Conservation (phyloP, 2,329 filamentous ascomycete genomes). For the Fusarium luffae region DNA sequence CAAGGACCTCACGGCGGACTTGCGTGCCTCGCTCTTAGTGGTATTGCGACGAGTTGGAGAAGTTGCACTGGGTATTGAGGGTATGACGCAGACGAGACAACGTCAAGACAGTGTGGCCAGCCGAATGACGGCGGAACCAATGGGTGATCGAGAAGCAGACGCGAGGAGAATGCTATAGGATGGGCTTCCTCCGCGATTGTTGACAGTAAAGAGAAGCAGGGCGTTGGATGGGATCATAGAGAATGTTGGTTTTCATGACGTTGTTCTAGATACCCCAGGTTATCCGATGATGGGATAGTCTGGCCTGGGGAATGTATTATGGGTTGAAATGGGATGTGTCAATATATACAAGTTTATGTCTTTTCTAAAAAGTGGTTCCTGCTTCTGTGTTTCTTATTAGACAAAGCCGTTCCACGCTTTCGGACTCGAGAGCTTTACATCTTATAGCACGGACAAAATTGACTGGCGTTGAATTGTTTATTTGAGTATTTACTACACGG, state of each 20-base stretch:
- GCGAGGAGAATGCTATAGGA: conserved; percentile 52
- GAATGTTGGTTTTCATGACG: conserved; percentile 44
- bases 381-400: neutral
- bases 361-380: neutral
- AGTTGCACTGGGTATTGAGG: conserved; percentile 69
- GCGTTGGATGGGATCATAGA: conserved; percentile 48
- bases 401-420: neutral
- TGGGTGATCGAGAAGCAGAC: conserved; percentile 49
- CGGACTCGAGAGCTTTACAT: neutral
- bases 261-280: conserved; percentile 39
- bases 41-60: conserved; percentile 87
- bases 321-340: conserved; percentile 34
- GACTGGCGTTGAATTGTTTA: neutral
- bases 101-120: conserved; percentile 58
- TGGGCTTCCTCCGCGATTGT: conserved; percentile 11
- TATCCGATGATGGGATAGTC: conserved; percentile 19
- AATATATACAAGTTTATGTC: conserved; percentile 37
- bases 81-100: conserved; percentile 54
- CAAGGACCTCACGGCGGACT: conserved; percentile 82
- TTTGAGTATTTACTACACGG: neutral
- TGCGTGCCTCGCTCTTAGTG: conserved; percentile 80
- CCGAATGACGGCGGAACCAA: conserved; percentile 45
- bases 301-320: conserved; percentile 39
- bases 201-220: conserved; percentile 32
- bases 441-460: neutral